Evolutionary conservation across 2,329 filamentous ascomycete species (phyloP).

Genomic region (Neonectria ditissima): DNA sequence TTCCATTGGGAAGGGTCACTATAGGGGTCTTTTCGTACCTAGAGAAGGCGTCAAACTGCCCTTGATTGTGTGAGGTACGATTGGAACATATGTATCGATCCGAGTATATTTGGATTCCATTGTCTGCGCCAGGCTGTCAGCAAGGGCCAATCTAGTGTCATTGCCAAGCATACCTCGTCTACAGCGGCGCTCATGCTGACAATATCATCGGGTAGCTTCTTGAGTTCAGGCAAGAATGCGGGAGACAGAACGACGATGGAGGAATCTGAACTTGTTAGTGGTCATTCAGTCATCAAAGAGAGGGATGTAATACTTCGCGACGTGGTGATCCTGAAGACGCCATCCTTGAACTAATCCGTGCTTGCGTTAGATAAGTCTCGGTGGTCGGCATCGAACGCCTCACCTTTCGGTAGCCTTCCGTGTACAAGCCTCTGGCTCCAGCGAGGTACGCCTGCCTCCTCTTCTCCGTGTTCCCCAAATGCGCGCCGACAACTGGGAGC

Average conservation of each 20-base stretch:
- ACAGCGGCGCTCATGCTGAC: constrained; percentile 34
- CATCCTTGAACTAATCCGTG: constrained; percentile 26
- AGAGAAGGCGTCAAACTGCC: constrained; percentile 50
- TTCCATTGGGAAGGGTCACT: not conserved
- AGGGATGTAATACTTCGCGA: constrained; percentile 21
- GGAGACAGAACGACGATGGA: constrained; percentile 30
- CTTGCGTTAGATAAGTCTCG: not conserved
- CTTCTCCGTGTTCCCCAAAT: constrained; percentile 25
- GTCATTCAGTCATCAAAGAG: not conserved
- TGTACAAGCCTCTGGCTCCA: constrained; percentile 29
- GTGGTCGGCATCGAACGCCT: not conserved
- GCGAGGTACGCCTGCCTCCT: constrained; percentile 30
- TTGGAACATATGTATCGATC: constrained; percentile 38
- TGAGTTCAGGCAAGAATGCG: constrained; percentile 28
- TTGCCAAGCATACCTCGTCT: constrained; percentile 24
- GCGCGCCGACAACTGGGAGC: constrained; percentile 22
- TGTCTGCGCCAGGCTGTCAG: constrained; percentile 30
- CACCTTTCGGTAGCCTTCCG: constrained; percentile 29
- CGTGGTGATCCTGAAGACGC: constrained; percentile 32
- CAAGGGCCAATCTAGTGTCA: not conserved
- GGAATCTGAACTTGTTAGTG: constrained; percentile 21
- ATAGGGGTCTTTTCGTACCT: constrained; percentile 28
- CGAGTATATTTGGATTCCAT: constrained; percentile 52
- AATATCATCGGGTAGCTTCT: constrained; percentile 27
- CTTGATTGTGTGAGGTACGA: constrained; percentile 48